phyloP scores from a whole-genome alignment of 2,329 filamentous ascomycete genomes.

The Clonostachys chloroleuca region DNA sequence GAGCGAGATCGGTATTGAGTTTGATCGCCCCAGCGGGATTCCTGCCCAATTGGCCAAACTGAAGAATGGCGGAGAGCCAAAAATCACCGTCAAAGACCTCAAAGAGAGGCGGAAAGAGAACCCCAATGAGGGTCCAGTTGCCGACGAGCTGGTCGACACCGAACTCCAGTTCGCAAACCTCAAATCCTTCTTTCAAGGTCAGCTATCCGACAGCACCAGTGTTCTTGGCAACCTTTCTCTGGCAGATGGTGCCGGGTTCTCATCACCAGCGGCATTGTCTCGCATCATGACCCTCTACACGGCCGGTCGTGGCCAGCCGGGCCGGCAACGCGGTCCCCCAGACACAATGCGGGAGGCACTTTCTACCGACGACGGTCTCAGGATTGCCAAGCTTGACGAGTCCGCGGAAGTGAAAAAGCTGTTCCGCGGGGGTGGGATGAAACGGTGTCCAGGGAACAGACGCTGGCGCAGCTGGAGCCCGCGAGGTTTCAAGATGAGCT shows the following conservation, averaged over 20 bases:
- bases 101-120: constrained; percentile 46
- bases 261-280: constrained; percentile 75
- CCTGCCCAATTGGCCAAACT: constrained; percentile 73
- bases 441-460: constrained; percentile 48
- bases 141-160: constrained; percentile 47
- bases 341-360: constrained; percentile 79
- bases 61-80: constrained; percentile 53
- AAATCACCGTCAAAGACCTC: constrained; percentile 44
- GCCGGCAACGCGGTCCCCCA: constrained; percentile 61
- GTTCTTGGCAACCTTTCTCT: constrained; percentile 41
- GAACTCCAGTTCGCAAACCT: constrained; percentile 73
- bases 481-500: constrained; percentile 68
- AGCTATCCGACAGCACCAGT: constrained; percentile 61
- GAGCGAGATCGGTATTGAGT: constrained; percentile 82
- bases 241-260: constrained; percentile 43
- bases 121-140: constrained; percentile 26
- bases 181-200: constrained; percentile 75
- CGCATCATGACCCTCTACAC: constrained; percentile 93
- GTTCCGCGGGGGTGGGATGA: constrained; percentile 57
- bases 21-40: constrained; percentile 85
- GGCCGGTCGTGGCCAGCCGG: constrained; percentile 57
- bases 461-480: constrained; percentile 44
- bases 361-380: constrained; percentile 66
- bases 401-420: constrained; percentile 55
- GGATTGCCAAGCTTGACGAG: constrained; percentile 58